Evolutionary conservation across 306 rosid genomes (phyloP), one percentile per base, ranked within the genome.

Genomic region (Quercus suber): DNA sequence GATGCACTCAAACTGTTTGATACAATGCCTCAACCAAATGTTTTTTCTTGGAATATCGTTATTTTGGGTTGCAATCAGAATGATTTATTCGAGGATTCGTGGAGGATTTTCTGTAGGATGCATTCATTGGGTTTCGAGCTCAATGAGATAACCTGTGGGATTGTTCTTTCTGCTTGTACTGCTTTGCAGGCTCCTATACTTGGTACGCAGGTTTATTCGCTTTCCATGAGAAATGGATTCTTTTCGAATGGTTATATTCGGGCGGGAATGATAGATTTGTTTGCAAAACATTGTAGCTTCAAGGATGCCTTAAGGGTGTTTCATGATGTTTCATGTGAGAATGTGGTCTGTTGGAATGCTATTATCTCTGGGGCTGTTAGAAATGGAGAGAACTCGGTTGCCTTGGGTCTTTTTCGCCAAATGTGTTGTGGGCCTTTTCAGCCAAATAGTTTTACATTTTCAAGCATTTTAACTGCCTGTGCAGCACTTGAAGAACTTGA

Each of bases 1-100:
- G 65, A 73, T 83, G 93, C 93, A 56, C 76, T 77, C 74, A 74
- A 84, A 60, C 27, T 87, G 83, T 87, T 87, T 35, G 83, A 83
- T 82, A 78, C 71, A 83, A 73, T 87, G 7, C 43, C 83, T 43
- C 64, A 71, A 10, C 86, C 87, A 76, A 87, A 86, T 80, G 70
- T 78, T n/a, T 79, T 86, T 77, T 91, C 97, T 33, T 93, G 97
- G 95, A 93, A 91, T 78, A 79, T 85, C 73, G 73, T 91, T 90
- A 83, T 93, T 77, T 90, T 94, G 11, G 94, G 97, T 60, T 91
- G 60, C 31, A 84, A 83, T 21, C 74, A 76, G 33, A 87, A 73
- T 13, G 76, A 76, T 0, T 68, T 81, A 71, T 87, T 76, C 82
- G 71, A n/a, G 80, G 75, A 82, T 69, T 88, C 96, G 10, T 76